Evolutionary conservation across 768 basidiomycete species (phyloP), one percentile per base, ranked within the genome.

Genomic region (Gymnopilus dilepis): DNA sequence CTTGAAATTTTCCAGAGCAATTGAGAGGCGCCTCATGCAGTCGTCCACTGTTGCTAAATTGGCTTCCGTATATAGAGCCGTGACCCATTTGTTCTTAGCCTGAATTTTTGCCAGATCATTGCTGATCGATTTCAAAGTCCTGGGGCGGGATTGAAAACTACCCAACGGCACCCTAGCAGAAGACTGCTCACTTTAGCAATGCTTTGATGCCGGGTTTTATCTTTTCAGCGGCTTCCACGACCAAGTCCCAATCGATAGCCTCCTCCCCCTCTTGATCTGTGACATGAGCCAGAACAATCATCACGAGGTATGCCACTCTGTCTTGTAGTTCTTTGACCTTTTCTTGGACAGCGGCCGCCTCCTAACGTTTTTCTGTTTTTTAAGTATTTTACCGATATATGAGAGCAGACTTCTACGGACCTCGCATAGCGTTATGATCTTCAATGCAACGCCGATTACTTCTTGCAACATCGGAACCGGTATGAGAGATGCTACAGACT

Each of bases 301-400:
- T 21, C 48, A 54, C 43, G 28, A 60, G 59, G 30, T 33, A 26
- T 21, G 51, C 34, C 6, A 60, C 51, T 30, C 51, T 41, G 19
- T 40, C 48, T 43, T 53, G 24, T 51, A 60, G 17, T 17, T 52
- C 59, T 41, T 60, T 52, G 50, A 54, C 59, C 13, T 38, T 52
- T 17, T 53, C 17, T 41, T 60, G 51, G 13, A 60, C 40, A 34
- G 40, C 38, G 3, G 50, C 28, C 12, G 40, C 59, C 19, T 53
- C 59, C 59, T 60, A n/a, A 28, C 15, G 8, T 21, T 12, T 9
- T 19, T 7, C 5, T 19, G 2, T 37, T 15, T 15, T 3, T 37
- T 37, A 37, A 8, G 9, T 9, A 17, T 21, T 17, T 9, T 37
- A 8, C 34, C 34, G 15, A 9, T 1, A 37, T 4, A 2, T 9